A percentile compares a stretch with the other conserved stretches of the same genome.
These are phyloP conservation scores for Prunus yedoensis DNA, from an alignment of 331 rosid species.

Conservation along the genomic window DNA sequence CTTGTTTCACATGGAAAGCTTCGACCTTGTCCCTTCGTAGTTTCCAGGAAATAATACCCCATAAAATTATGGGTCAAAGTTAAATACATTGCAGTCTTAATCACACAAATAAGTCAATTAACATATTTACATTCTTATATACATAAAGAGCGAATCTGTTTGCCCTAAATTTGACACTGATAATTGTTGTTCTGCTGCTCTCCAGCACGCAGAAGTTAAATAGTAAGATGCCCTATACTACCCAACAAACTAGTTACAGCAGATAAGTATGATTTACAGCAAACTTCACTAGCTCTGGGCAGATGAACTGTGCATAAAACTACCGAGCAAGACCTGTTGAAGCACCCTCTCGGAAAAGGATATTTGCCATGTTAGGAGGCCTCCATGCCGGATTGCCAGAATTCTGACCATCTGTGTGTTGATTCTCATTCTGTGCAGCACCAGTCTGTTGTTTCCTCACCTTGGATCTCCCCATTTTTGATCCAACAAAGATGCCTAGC, in stretches of 20 bases:
- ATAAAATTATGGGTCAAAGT: not conserved
- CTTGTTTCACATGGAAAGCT: too few species aligned
- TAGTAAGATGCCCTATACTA: slow-evolving; percentile 15
- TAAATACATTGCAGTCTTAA: not conserved
- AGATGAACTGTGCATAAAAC: slow-evolving; percentile 8
- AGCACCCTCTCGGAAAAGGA: slow-evolving; percentile 63
- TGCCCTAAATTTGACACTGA: slow-evolving; percentile 15
- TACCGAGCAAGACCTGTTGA: slow-evolving; percentile 39
- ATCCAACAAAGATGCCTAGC: slow-evolving; percentile 57
- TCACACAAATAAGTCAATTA: not conserved
- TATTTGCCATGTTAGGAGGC: slow-evolving; percentile 61
- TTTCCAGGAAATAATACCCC: not conserved
- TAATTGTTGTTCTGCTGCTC: slow-evolving; percentile 12
- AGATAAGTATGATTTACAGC: slow-evolving; percentile 10
- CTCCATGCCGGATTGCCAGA: slow-evolving; percentile 56
- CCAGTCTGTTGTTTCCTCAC: slow-evolving; percentile 36
- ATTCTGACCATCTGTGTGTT: slow-evolving; percentile 49
- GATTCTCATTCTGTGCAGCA: slow-evolving; percentile 38
- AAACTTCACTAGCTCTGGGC: slow-evolving; percentile 14
- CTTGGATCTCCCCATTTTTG: slow-evolving; percentile 48
- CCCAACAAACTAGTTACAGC: slow-evolving; percentile 18
- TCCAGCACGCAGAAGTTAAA: slow-evolving; percentile 12
- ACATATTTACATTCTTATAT: not conserved
- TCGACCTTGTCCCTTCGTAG: not conserved
- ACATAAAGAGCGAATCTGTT: not conserved